A percentile compares a stretch with the other conserved stretches of the same genome.
Evolutionary conservation across 1,284 basidiomycete genomes (phyloP).

Genomic region (Mycosarcoma mackinlayi): DNA sequence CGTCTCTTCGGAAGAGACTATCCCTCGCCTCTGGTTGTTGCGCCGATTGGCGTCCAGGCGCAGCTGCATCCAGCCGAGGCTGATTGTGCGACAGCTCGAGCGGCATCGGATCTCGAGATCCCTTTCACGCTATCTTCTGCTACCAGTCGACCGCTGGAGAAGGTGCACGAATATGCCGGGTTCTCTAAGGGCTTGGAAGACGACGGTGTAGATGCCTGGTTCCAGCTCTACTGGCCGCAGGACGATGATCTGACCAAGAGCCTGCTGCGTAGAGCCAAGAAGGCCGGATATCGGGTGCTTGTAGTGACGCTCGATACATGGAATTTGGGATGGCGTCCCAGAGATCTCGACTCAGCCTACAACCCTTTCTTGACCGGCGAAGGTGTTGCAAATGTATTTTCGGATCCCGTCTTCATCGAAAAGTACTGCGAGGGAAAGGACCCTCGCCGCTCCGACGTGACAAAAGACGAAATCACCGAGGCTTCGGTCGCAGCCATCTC

Average conservation of each 20-base stretch:
- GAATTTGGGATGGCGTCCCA: constrained; percentile 53
- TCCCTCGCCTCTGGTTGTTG: constrained; percentile 54
- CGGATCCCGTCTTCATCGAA: constrained; percentile 61
- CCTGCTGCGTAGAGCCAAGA: constrained; percentile 76
- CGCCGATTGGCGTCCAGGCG: constrained; percentile 59
- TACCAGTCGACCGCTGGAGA: constrained; percentile 48
- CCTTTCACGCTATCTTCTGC: constrained; percentile 59
- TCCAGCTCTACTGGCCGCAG: constrained; percentile 72
- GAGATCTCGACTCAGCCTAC: constrained; percentile 70
- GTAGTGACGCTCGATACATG: constrained; percentile 70
- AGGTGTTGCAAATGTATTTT: constrained; percentile 59
- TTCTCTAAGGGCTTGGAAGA: constrained; percentile 27
- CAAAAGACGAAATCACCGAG: constrained; percentile 51
- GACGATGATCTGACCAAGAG: constrained; percentile 76
- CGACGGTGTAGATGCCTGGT: constrained; percentile 51
- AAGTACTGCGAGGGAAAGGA: constrained; percentile 60
- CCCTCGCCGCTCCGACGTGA: constrained; percentile 43
- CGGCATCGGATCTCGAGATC: constrained; percentile 44
- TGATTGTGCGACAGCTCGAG: constrained; percentile 49
- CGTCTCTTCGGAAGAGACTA: constrained; percentile 51
- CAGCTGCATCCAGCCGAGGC: constrained; percentile 46
- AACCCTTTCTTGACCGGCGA: constrained; percentile 75
- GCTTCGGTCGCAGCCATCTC: constrained; percentile 52
- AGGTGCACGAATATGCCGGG: constrained; percentile 36
- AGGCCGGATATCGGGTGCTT: constrained; percentile 75